Evolutionary conservation across 2,329 filamentous ascomycete genomes (phyloP), one percentile per base, ranked within the genome.

Genomic region (Calonectria pauciramosa): DNA sequence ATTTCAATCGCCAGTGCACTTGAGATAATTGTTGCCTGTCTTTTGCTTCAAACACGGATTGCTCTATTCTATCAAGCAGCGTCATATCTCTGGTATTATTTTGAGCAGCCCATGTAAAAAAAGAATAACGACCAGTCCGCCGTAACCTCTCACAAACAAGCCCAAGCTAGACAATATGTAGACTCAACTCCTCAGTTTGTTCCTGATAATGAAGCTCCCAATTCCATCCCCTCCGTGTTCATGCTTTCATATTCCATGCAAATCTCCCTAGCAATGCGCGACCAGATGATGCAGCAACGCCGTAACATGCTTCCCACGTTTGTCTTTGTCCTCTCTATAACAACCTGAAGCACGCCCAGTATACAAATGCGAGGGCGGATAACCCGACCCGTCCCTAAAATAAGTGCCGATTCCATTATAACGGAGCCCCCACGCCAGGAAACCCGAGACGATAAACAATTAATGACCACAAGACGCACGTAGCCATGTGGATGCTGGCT

Each of bases 201-300:
- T 77, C 76, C 72, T 77, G 54, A 54, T 59, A 60, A 70, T 38
- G 67, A 77, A 77, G 75, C 73, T 78, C 64, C 76, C 77, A 72
- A 76, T 76, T 79, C 78, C 80, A 66, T 69, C 77, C 75, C 67
- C 72, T 74, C 79, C 72, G 71, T 80, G 70, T 75, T 76, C 78
- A 80, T 78, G 77, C 76, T 77, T 68, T 79, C 75, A 75, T 82
- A 79, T 79, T 79, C 76, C 79, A 81, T 82, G 81, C 77, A 79
- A 76, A 77, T 82, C 73, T 76, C 77, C 79, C 76, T 79, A 77
- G 75, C 75, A 79, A 76, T 80, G 79, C 77, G 76, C 74, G 75
- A 77, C 78, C 76, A 76, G 79, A 78, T 80, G 76, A 82, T 83
- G 81, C 80, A 81, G 79, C 78, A 85, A 85, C 83, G 83, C 83